Evolutionary conservation across 1,284 basidiomycete genomes (phyloP), one percentile per base, ranked within the genome.

Genomic region (Ceratobasidium papillatum): DNA sequence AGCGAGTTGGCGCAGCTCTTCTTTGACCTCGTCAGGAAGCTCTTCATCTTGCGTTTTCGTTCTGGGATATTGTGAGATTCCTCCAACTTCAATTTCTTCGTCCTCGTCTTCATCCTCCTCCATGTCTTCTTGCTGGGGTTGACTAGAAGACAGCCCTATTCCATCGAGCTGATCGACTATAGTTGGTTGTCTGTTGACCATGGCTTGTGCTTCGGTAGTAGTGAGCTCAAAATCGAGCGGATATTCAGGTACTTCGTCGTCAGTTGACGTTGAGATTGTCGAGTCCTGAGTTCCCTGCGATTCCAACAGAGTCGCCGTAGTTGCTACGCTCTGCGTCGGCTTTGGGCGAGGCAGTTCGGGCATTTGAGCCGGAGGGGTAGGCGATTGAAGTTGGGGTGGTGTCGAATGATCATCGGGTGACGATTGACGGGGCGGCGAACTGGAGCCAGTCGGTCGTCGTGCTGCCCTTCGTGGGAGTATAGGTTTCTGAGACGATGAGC

Each of bases 71-170:
- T 68, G 65, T 11, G 65, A 52, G 5, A 68, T 34, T 38, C 49
- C 51, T 5, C 25, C 65, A 47, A 68, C 65, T 11, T 68, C 65
- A 30, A 68, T 27, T 22, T 68, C 51, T 12, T 27, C 25, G 51
- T 52, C 63, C 32, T 66, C 63, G 12, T 52, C 25, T 12, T 36
- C 38, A 4, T 25, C 34, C 27, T 66, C 63, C n/a, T 51, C 45
- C 14, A 52, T 38, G 12, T 68, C 65, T 25, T 43, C 65, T 22
- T 54, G 17, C 22, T 59, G 56, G 22, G 3, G 5, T 27, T 52
- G 45, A 17, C 45, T 52, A 25, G 22, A 30, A 5, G 51, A 52
- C 14, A 52, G 14, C 3, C 27, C 51, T 8, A 52, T 3, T 3
- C 19, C 32, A 4, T 36, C 56, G 19, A 36, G n/a, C 9, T 9